Base-by-base conservation (phyloP, 768 basidiomycete genomes). In the Xerocomus spinulosus region DNA sequence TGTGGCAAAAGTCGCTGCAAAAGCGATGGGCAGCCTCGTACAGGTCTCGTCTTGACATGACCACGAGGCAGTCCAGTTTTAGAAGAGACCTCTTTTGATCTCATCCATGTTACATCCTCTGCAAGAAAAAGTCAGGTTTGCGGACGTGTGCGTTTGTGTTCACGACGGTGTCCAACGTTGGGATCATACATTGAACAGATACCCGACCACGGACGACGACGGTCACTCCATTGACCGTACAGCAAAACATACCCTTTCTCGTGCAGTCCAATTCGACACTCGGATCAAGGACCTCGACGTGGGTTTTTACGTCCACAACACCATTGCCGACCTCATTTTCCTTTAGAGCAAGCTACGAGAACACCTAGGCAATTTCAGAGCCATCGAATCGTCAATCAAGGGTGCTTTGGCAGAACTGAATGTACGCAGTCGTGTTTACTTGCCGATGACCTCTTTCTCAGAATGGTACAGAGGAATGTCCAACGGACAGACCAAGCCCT, bases 291-390 rank as follows among this genome's bases (percentile, higher is more conserved):
- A 78, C 44, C 67, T 85, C 49, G 80, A 83, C 69, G 83, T 80
- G 42, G 50, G 55, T 35, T 42, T 10, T 5, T 12, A 2, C 5
- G 9, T 4, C 9, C 28, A 32, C 30, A 32, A 14, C 13, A 7
- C 9, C 3, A 13, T 12, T 24, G 41, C 32, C 25, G 40, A 15
- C 30, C 28, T 24, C 43, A 15, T n/a, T 43, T 24, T 25, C 17
- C 43, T 26, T 18, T 18, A 88, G 86, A 73, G 74, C 43, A 80
- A 77, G 60, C 75, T 90, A 20, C 75, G 82, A 33, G 81, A 86
- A 55, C 78, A 82, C 59, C 69, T 89, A 46, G 82, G 82, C 57
- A 88, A 88, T 59, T 87, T 87, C 46, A 73, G 83, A 45, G 81
- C 83, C 15, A 81, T 89, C 51, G 84, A 89, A 54, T 76, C 77